Base-by-base conservation (phyloP, 305 asterid genomes). In the Vinca major region DNA sequence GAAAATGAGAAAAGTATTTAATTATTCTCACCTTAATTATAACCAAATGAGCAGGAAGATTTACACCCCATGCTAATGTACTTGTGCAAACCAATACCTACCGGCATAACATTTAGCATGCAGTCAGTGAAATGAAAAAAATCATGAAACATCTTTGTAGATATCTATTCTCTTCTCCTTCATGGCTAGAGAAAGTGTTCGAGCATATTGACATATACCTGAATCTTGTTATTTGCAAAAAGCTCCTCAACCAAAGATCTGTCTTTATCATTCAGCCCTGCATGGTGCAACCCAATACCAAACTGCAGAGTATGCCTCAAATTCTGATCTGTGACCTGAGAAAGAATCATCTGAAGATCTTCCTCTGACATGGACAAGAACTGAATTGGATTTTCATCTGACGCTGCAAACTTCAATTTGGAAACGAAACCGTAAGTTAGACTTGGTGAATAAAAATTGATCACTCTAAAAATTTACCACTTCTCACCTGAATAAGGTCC, bases 31-130 rank as follows among this genome's bases (percentile, higher is more conserved):
- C 99, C 96, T 93, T 93, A 77, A 93, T 93, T 57, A 93, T 81
- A 77, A 93, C 99, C 77, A 93, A 79, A 84, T 93, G 99, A 75
- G 99, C 99, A 62, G 99, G 99, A 80, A 93, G 99, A 79, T 93
- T 93, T 74, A 93, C 99, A 60, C 99, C 99, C 99, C 99, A 93
- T 71, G 99, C 99, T 74, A 93, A 80, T 72, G 99, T 93, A 76
- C 99, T 93, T 58, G 99, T 93, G 83, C 96, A 93, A 72, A 93
- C 99, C 86, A 93, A 83, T 65, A 93, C 87, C 99, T 93, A 86
- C 76, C 72, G 79, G 81, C 36, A 50, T 60, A 58, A 39, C 50
- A 65, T 57, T 64, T 13, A 56, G 16, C 19, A 63, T 14, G 47
- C 13, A 66, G 53, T 48, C 17, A 56, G 53, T 47, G 52, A 56